Conservation (phyloP, 2,329 filamentous ascomycete genomes). For the Thielaviopsis ethacetica region DNA sequence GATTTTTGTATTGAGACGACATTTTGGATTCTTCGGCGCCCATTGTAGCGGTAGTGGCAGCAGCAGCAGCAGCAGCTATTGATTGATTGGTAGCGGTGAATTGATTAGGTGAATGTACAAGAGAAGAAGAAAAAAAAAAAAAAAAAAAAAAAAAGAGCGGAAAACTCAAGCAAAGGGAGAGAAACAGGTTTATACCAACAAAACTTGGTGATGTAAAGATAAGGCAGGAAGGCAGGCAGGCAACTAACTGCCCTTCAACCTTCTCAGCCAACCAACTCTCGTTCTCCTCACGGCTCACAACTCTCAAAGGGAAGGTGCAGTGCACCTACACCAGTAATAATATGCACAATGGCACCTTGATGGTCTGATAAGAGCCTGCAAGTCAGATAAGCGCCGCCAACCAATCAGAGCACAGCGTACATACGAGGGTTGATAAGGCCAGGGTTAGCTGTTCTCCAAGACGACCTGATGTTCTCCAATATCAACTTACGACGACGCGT, state of each 20-base stretch:
- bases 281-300: no score
- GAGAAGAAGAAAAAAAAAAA: neutral
- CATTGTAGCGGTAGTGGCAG: neutral
- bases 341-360: neutral
- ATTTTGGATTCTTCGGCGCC: slow-evolving; percentile 2
- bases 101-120: no score
- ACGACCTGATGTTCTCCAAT: no score
- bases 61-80: neutral
- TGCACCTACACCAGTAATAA: no score
- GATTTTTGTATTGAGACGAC: neutral
- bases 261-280: no score
- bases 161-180: neutral
- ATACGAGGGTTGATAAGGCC: neutral
- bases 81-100: no score
- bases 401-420: neutral
- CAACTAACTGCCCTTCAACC: no score
- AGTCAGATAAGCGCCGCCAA: neutral
- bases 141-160: neutral
- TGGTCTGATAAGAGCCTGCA: neutral
- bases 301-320: no score
- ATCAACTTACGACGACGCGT: no score
- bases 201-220: neutral
- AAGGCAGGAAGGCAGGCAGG: no score
- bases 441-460: no score
- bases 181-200: neutral